Evolutionary conservation across 2,329 filamentous ascomycete genomes (phyloP), one percentile per base, ranked within the genome.

Genomic region (Ophiostoma pallidulum): DNA sequence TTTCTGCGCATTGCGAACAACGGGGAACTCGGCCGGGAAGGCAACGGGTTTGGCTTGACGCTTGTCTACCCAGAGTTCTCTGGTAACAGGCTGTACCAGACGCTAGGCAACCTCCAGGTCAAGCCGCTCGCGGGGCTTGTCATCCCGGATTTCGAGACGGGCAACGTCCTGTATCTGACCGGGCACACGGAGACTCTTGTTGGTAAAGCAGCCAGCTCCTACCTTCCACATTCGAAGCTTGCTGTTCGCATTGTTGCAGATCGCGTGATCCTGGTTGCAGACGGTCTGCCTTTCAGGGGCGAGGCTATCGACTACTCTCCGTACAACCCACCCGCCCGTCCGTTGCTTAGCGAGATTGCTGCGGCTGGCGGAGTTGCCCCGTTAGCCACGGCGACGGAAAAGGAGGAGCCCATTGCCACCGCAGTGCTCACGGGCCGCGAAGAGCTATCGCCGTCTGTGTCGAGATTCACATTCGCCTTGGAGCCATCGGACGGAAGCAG

Each of bases 41-140:
- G n/a, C n/a, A n/a, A n/a, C n/a, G n/a, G n/a, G n/a, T n/a, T n/a
- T n/a, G n/a, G n/a, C n/a, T n/a, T n/a, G 1, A 70, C 77, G 3
- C 62, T 94, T 13, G 70, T 83, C 3, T 94, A 87, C 63, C 88
- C 88, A 0, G 88, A 94, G 60, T 94, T 84, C 61, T 89, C 84
- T 1, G 88, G 88, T 8, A 94, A 94, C 62, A 71, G 86, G 14
- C 67, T 92, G 0, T 94, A 94, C 57, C 87, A 94, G 62, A 86
- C 84, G 0, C 72, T 94, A 0, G 88, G 88, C 1, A 94, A 94
- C 59, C 67, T 94, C 13, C 69, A 74, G 33, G 64, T 74, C 8
- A 82, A 81, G 28, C 84, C 86, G 0, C 66, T 68, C 16, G 77
- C 84, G 3, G 86, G 88, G 3, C 62, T 91, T 41, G 77, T 76